phyloP scores from a whole-genome alignment of 306 rosid species.

The Prunus kanzakura region DNA sequence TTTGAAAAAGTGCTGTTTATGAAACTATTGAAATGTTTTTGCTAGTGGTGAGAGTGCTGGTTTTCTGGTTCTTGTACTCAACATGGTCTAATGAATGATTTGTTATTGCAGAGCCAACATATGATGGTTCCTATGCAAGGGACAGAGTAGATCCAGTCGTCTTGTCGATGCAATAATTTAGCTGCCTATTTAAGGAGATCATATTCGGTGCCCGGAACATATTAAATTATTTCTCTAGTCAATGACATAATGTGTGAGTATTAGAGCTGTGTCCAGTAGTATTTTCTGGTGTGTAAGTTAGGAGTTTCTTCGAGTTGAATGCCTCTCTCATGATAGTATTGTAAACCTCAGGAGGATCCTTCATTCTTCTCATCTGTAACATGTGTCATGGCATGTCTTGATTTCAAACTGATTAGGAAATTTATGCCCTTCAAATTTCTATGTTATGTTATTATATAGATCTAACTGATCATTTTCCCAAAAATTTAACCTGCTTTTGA shows the following conservation, averaged over 20 bases:
- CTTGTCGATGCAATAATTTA: constrained; percentile 25
- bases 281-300: constrained; percentile 32
- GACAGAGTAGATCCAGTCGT: constrained; percentile 49
- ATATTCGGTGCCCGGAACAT: constrained; percentile 22
- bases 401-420: background rate
- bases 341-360: constrained; percentile 20
- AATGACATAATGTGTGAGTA: constrained; percentile 33
- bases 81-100: constrained; percentile 2
- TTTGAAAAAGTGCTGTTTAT: background rate
- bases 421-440: background rate
- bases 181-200: constrained; percentile 26
- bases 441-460: background rate
- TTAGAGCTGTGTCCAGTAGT: constrained; percentile 23
- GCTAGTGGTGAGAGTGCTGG: background rate
- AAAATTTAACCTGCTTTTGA: no score
- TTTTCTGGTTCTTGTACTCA: background rate
- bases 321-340: constrained; percentile 2
- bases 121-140: constrained; percentile 92
- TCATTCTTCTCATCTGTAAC: constrained; percentile 23
- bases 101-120: constrained; percentile 60
- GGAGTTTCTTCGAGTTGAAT: constrained; percentile 30
- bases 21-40: background rate
- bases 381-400: background rate
- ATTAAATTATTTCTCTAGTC: constrained; percentile 30
- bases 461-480: no score